Percentiles rank a stretch among this genome's conserved stretches.
Conservation (phyloP, 2,329 filamentous ascomycete species). For the Xylariaceae sp. region DNA sequence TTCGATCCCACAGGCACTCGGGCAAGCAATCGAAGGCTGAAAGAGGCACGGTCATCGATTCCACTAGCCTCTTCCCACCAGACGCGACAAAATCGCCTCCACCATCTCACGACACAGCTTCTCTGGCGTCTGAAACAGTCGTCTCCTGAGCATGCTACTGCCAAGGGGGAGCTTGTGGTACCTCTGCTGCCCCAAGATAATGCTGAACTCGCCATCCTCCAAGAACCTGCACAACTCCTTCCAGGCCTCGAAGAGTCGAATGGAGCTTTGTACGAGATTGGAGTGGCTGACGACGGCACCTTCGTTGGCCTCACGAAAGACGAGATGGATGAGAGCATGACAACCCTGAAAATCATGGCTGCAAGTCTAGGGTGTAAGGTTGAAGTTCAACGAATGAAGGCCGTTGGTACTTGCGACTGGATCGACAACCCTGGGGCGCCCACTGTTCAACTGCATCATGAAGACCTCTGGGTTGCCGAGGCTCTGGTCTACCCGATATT, state of each 20-base stretch:
- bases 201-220: slow-evolving; percentile 40
- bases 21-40: slow-evolving; percentile 23
- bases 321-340: slow-evolving; percentile 86
- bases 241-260: slow-evolving; percentile 87
- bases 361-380: slow-evolving; percentile 84
- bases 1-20: slow-evolving; percentile 28
- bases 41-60: slow-evolving; percentile 23
- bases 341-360: slow-evolving; percentile 83
- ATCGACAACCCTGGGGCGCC: slow-evolving; percentile 37
- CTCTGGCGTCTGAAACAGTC: slow-evolving; percentile 95
- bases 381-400: slow-evolving; percentile 73
- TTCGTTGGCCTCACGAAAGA: slow-evolving; percentile 83
- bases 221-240: slow-evolving; percentile 53
- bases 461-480: slow-evolving; percentile 80
- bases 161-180: slow-evolving; percentile 67
- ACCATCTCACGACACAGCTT: slow-evolving; percentile 90
- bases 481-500: slow-evolving; percentile 76
- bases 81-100: slow-evolving; percentile 74
- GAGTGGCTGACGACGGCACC: slow-evolving; percentile 88
- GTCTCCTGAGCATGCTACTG: slow-evolving; percentile 80
- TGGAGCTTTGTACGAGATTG: slow-evolving; percentile 92
- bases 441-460: slow-evolving; percentile 30
- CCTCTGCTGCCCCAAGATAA: slow-evolving; percentile 66
- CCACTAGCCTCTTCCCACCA: slow-evolving; percentile 48
- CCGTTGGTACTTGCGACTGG: slow-evolving; percentile 82